Conservation (phyloP, 139 green algal species). For the Volvox africanus region DNA sequence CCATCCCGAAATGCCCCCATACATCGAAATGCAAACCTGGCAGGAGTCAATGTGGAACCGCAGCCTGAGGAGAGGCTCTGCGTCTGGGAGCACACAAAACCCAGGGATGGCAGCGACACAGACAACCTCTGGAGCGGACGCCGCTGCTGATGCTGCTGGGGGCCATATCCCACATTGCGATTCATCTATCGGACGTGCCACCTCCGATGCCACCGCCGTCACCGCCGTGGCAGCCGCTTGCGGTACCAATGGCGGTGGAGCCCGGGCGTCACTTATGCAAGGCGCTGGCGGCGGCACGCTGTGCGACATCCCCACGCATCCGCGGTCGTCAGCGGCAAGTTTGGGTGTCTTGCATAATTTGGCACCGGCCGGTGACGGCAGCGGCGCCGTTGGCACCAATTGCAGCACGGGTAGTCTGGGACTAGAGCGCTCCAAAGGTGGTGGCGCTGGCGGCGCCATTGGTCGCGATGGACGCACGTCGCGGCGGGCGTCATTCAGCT, state of each 20-base stretch:
- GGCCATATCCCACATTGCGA: too few species aligned
- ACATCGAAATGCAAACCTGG: neutral
- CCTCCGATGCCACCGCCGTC: too few species aligned
- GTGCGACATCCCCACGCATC: neutral
- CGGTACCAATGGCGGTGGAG: neutral
- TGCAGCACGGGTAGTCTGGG: neutral
- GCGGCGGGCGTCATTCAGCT: neutral
- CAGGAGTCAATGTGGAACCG: conserved; percentile 36
- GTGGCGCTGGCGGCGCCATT: neutral
- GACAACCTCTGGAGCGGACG: neutral
- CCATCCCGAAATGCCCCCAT: neutral
- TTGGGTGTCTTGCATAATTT: neutral
- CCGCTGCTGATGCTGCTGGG: too few species aligned
- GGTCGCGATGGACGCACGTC: neutral
- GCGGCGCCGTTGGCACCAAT: neutral
- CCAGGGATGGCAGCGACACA: neutral
- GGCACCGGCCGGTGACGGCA: neutral
- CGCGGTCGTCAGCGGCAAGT: neutral
- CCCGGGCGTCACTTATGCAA: neutral
- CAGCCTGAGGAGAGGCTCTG: neutral
- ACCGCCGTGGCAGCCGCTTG: neutral
- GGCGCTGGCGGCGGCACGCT: neutral
- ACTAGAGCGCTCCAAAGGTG: neutral
- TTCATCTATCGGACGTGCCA: too few species aligned
- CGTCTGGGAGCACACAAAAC: neutral